These are phyloP conservation scores for Oemleria cerasiformis DNA, from an alignment of 306 rosid species.

Conservation along the genomic window DNA sequence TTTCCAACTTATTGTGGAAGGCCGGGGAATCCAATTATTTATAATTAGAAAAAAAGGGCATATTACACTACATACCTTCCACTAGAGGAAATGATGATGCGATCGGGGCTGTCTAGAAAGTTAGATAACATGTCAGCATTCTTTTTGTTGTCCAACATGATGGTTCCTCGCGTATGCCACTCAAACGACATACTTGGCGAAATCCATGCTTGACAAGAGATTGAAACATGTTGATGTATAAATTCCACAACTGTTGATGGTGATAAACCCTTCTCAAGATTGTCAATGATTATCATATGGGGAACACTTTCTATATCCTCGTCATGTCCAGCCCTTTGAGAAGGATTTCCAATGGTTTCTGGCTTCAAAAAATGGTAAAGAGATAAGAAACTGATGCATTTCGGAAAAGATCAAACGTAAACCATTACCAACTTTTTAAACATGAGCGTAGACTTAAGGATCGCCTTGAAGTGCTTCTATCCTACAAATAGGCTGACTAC, in stretches of 20 bases:
- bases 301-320: constrained; percentile 40
- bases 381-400: background rate
- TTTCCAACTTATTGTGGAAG: too few relatives aligned
- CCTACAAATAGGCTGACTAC: constrained; percentile 54
- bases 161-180: constrained; percentile 44
- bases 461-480: constrained; percentile 20
- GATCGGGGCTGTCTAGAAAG: constrained; percentile 53
- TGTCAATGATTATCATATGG: constrained; percentile 55
- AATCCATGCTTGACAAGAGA: constrained; percentile 46
- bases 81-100: constrained; percentile 47
- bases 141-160: constrained; percentile 39
- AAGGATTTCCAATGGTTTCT: constrained; percentile 22
- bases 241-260: constrained; percentile 45
- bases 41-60: too few relatives aligned
- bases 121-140: constrained; percentile 34
- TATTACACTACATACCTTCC: constrained; percentile 62
- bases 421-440: constrained; percentile 25
- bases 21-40: too few relatives aligned
- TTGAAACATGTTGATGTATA: constrained; percentile 34
- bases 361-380: constrained; percentile 2
- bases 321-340: constrained; percentile 26
- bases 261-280: constrained; percentile 50
- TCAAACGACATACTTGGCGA: constrained; percentile 44
- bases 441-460: constrained; percentile 3
- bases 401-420: background rate